Conservation (phyloP, 768 basidiomycete genomes). For the Lentinula sp. region DNA sequence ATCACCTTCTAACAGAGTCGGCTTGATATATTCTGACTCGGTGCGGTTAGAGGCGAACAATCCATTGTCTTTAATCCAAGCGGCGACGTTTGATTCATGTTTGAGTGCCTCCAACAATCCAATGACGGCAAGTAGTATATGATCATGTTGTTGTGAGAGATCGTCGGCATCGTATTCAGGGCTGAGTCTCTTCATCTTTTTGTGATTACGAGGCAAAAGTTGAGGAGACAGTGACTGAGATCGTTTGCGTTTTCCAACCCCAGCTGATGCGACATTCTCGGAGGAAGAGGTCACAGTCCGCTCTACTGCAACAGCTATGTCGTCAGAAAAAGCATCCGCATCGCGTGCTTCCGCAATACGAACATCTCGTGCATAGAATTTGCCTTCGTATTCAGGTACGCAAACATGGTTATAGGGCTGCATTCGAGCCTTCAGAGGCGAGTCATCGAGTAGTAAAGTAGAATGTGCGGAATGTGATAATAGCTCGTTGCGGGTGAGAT, state of each 20-base stretch:
- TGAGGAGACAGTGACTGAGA: background rate
- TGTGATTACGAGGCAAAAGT: background rate
- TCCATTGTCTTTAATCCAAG: conserved; percentile 39
- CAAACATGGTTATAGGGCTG: conserved; percentile 58
- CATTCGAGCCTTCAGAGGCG: conserved; percentile 24
- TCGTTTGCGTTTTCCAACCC: background rate
- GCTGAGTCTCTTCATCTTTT: background rate
- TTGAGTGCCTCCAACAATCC: conserved; percentile 42
- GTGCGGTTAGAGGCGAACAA: conserved; percentile 13
- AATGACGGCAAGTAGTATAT: conserved; percentile 38
- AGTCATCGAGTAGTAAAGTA: conserved; percentile 14
- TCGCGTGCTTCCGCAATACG: background rate
- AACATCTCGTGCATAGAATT: conserved; percentile 18
- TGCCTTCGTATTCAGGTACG: conserved; percentile 41
- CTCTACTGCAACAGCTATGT: too few species aligned
- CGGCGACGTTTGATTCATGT: conserved; percentile 39
- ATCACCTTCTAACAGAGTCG: background rate
- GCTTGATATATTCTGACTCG: background rate
- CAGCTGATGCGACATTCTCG: background rate
- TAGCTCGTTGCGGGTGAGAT: background rate
- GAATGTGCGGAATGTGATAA: conserved; percentile 6
- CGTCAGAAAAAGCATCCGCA: background rate
- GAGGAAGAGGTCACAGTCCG: background rate
- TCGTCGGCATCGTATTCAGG: background rate
- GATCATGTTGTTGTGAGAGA: conserved; percentile 20